Conservation (phyloP, 345 rosid species). For the Brassica nigra region DNA sequence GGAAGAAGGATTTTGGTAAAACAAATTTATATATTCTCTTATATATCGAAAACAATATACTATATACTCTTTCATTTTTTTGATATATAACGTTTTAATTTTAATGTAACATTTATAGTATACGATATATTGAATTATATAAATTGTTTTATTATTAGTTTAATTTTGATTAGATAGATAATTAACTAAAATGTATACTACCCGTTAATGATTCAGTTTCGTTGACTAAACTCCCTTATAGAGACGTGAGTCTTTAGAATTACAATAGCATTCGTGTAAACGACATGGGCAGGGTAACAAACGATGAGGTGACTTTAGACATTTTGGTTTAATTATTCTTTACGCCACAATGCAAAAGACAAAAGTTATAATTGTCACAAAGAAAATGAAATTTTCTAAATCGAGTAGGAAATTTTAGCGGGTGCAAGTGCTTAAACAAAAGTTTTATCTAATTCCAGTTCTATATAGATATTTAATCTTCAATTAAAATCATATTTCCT, state of each 20-base stretch:
- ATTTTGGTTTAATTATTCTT: not conserved
- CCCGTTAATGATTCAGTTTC: not conserved
- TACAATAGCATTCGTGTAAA: slow-evolving; percentile 19
- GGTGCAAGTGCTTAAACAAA: not conserved
- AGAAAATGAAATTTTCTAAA: slow-evolving; percentile 8
- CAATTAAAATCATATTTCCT: not conserved
- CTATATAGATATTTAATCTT: not conserved
- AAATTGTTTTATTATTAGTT: not conserved
- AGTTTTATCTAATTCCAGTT: not conserved
- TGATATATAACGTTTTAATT: not conserved
- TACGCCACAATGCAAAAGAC: not conserved
- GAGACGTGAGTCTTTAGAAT: slow-evolving; percentile 28
- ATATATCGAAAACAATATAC: too few relatives aligned
- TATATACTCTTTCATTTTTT: too few relatives aligned
- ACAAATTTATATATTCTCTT: not conserved
- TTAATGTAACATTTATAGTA: not conserved
- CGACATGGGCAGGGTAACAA: slow-evolving; percentile 23
- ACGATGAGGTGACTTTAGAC: not conserved
- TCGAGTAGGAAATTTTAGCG: not conserved
- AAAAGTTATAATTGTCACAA: not conserved
- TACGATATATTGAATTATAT: not conserved
- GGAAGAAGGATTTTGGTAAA: slow-evolving; percentile 7
- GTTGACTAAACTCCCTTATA: slow-evolving; percentile 13
- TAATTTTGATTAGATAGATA: not conserved
- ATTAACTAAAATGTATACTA: not conserved